These are phyloP conservation scores for Stentor coeruleus DNA, from an alignment of 73 alveolate genomes.

Conservation along the genomic window DNA sequence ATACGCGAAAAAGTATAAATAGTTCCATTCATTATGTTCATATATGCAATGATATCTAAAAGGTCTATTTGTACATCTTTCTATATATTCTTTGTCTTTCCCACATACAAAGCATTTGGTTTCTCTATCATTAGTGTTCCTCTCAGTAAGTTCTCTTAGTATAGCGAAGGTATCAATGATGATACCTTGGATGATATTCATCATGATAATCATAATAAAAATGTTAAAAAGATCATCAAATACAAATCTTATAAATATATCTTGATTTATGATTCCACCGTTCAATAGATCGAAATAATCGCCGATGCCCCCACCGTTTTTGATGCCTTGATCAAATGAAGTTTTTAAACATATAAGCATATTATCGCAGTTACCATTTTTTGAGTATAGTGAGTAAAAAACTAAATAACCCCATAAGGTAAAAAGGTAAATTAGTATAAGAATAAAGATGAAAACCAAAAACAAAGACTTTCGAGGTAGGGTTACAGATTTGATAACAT, in stretches of 20 bases:
- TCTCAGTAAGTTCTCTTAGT: conserved; percentile 85
- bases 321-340: conserved; percentile 76
- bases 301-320: conserved; percentile 90
- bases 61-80: conserved; percentile 63
- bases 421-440: conserved; percentile 79
- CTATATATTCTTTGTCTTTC: conserved; percentile 78
- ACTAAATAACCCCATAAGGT: conserved; percentile 74
- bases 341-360: conserved; percentile 76
- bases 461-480: conserved; percentile 77
- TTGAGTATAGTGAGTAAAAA: conserved; percentile 63
- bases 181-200: conserved; percentile 94
- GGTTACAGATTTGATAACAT: conserved; percentile 83
- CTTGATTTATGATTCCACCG: conserved; percentile 50
- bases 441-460: conserved; percentile 79
- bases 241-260: conserved; percentile 50
- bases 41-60: conserved; percentile 62
- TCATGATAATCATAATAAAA: conserved; percentile 78
- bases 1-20: conserved; percentile 83
- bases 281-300: conserved; percentile 43
- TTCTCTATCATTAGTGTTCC: conserved; percentile 75
- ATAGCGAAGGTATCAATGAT: conserved; percentile 95
- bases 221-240: conserved; percentile 85
- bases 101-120: conserved; percentile 93
- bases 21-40: conserved; percentile 84
- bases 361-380: conserved; percentile 78